A percentile compares a stretch with the other conserved stretches of the same genome.
These are phyloP conservation scores for Neoarthrinium moseri DNA, from an alignment of 2,329 filamentous ascomycete genomes.

Conservation along the genomic window DNA sequence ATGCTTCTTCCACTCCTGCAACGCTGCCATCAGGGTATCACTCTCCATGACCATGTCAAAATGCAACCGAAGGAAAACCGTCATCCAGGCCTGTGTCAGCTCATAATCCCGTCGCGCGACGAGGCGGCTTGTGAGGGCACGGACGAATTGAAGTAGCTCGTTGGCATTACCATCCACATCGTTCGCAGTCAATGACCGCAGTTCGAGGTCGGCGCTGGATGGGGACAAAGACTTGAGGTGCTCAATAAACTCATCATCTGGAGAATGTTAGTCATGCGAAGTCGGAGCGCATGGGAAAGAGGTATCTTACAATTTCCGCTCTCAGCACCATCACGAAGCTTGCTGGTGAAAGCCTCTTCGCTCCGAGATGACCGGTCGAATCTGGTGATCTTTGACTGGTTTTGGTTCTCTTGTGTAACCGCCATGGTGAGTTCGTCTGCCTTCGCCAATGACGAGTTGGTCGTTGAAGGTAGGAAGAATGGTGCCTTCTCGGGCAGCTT, in stretches of 20 bases:
- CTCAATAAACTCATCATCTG: constrained; percentile 67
- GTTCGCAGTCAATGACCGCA: constrained; percentile 69
- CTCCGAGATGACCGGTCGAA: constrained; percentile 52
- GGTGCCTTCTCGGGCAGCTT: constrained; percentile 93
- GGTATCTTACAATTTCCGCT: constrained; percentile 60
- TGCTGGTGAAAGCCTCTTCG: constrained; percentile 58
- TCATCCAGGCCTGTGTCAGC: constrained; percentile 95
- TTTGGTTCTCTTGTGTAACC: constrained; percentile 25
- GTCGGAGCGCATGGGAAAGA: neutral
- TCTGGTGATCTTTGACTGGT: constrained; percentile 64
- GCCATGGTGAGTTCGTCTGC: constrained; percentile 21
- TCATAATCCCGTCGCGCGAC: constrained; percentile 79
- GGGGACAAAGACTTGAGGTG: constrained; percentile 81
- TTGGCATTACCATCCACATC: constrained; percentile 50
- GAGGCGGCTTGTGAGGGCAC: constrained; percentile 73
- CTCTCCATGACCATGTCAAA: constrained; percentile 54
- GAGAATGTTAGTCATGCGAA: constrained; percentile 10
- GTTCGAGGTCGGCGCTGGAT: constrained; percentile 83
- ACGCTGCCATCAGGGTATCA: constrained; percentile 52
- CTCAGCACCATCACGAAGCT: constrained; percentile 51
- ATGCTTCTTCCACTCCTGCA: constrained; percentile 69
- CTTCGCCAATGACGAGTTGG: constrained; percentile 26
- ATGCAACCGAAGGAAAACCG: constrained; percentile 84
- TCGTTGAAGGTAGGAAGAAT: constrained; percentile 82
- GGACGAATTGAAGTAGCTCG: constrained; percentile 78